Evolutionary conservation across 2,329 filamentous ascomycete species (phyloP).

Genomic region (Lizonia empirigonia): DNA sequence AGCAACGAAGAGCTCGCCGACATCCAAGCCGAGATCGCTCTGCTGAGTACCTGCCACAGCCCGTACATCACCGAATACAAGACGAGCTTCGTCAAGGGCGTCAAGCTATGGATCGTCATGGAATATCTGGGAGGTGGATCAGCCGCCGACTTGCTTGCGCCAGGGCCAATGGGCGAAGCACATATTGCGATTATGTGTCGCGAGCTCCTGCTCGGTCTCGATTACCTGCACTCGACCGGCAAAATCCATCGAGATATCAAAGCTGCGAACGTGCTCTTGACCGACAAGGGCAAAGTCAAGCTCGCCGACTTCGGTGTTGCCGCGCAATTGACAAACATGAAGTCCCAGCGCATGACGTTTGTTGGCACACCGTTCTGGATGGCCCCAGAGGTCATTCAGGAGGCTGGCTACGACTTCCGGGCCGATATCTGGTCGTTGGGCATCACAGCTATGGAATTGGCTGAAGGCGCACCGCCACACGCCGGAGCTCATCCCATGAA

Average conservation of each 20-base stretch:
- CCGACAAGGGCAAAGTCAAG: conserved; percentile 88
- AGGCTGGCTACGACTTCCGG: conserved; percentile 96
- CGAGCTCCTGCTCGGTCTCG: conserved; percentile 85
- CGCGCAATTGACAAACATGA: conserved; percentile 95
- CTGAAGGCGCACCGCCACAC: conserved; percentile 89
- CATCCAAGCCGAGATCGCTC: conserved; percentile 95
- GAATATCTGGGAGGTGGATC: conserved; percentile 95
- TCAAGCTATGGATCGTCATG: conserved; percentile 99
- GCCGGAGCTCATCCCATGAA: conserved; percentile 99
- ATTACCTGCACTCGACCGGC: conserved; percentile 90
- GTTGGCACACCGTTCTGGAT: conserved; percentile 96
- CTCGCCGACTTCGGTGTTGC: conserved; percentile 97
- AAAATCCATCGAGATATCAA: conserved; percentile 98
- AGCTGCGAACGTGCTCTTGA: conserved; percentile 94
- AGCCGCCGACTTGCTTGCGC: conserved; percentile 91
- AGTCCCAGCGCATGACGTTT: conserved; percentile 95
- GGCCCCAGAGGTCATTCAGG: conserved; percentile 97
- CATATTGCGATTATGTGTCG: conserved; percentile 95
- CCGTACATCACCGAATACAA: conserved; percentile 96
- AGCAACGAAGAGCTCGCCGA: conserved; percentile 98
- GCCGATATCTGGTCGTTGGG: conserved; percentile 97
- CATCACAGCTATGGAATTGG: conserved; percentile 90
- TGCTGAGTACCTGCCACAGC: conserved; percentile 92
- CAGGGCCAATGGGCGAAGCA: conserved; percentile 82
- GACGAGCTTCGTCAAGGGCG: conserved; percentile 91